These are phyloP conservation scores for Penicillium verhagenii DNA, from an alignment of 495 filamentous ascomycete genomes.

Conservation along the genomic window DNA sequence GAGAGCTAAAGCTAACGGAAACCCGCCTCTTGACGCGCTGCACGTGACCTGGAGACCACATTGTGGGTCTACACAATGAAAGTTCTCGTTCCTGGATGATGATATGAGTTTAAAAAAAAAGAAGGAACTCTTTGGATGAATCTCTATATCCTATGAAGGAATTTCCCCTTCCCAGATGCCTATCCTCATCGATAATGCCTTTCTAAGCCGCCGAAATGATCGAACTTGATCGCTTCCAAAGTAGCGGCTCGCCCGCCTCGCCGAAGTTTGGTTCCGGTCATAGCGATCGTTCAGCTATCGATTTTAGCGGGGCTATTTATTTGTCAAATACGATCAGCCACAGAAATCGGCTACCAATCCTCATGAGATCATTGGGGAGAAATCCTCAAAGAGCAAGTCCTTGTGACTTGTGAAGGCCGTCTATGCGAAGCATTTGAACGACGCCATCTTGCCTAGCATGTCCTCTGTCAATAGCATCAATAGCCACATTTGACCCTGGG, in stretches of 20 bases:
- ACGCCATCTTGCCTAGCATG: not conserved
- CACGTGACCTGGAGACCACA: slow-evolving; percentile 18
- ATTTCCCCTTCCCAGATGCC: not conserved
- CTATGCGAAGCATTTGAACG: not conserved
- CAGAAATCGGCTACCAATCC: not conserved
- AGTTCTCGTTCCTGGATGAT: not conserved
- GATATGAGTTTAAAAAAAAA: not conserved
- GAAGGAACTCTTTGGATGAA: not conserved
- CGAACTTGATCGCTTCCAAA: not conserved
- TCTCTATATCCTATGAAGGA: not conserved
- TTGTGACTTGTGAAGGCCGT: not conserved
- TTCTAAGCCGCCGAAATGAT: not conserved
- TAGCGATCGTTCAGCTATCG: slow-evolving; percentile 8
- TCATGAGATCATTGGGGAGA: not conserved
- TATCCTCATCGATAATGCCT: not conserved
- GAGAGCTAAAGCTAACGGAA: not conserved
- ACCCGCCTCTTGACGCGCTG: slow-evolving; percentile 6
- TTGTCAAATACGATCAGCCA: not conserved
- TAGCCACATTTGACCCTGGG: not conserved
- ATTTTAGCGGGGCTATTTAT: not conserved
- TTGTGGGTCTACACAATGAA: slow-evolving; percentile 1
- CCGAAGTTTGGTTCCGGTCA: slow-evolving; percentile 4
- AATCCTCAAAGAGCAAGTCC: not conserved
- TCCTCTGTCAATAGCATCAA: too few relatives aligned
- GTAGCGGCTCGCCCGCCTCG: not conserved